Evolutionary conservation across 2,329 filamentous ascomycete genomes (phyloP), one percentile per base, ranked within the genome.

Genomic region (Scopulariopsis brevicaulis): DNA sequence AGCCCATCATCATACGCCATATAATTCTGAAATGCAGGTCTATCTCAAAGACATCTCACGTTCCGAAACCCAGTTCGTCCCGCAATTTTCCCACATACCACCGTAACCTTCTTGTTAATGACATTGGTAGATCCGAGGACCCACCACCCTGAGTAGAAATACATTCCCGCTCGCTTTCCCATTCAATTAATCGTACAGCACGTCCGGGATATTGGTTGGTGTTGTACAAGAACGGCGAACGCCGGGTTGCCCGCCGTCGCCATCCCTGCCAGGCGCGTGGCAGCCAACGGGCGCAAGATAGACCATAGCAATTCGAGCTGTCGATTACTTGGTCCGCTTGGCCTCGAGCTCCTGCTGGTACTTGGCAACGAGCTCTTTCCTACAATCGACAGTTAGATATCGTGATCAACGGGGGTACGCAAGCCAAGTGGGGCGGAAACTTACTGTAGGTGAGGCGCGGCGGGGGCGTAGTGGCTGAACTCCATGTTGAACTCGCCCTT

Each of bases 401-500:
- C 22, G 11, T 35, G 48, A 52, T 52, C n/a, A 37, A 14, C 5
- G 28, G 35, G 20, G 14, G 20, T 3, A 22, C 46, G n/a, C 6
- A 50, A 50, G 12, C 20, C 5, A 14, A 22, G 25, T 7, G 46
- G 15, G 5, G 8, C 12, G 24, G 50, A 11, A 24, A 83, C 85
- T 70, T 86, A 89, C 87, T 99, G 94, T 71, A 97, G 71, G 69
- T 97, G 92, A 66, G 84, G 83, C 54, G 92, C 88, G 60, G 94
- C 90, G 56, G 90, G 80, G 56, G 89, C 85, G 68, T 99, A 99
- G 76, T 97, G 94, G 72, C 89, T 94, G 68, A 99, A 99, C 75
- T 99, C 94, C 94, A 99, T 97, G 67, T 83, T 88, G 70, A 96
- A 99, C 77, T 99, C 94, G 67, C 94, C 94, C 81, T 99, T 99